Base-by-base conservation (phyloP, 108 stramenopile genomes). In the Cylindrotheca closterium region DNA sequence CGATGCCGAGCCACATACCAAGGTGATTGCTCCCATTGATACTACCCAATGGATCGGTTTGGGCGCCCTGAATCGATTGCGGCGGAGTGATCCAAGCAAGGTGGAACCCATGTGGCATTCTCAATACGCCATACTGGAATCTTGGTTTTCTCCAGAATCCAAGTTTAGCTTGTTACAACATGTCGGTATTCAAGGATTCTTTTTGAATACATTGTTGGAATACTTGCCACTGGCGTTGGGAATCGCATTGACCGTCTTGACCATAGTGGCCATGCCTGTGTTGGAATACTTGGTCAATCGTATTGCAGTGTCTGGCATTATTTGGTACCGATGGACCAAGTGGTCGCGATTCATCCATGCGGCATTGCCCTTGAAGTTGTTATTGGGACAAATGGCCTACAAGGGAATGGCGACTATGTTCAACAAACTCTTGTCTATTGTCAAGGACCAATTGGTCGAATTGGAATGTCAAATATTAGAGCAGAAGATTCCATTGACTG, bases 41-140 rank as follows among this genome's bases (percentile, higher is more conserved):
- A 80, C 81, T 0, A 63, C 51, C 26, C 73, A 89, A 63, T 94
- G 86, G 84, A 92, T 94, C 32, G 78, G 85, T 15, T 65, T 94
- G 3, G 42, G 70, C 5, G 74, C 88, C 18, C 58, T 94, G 55
- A 94, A 92, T 72, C 81, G 87, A 50, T 71, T 92, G 47, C 84
- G 93, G 17, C 81, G 93, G 1, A 85, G 75, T 0, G 93, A 94
- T 78, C 86, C 88, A 17, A 73, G 86, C 65, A 94, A 94, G 62
- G 90, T 94, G 3, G 90, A 94, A 67, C 83, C 87, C 27, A 89
- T 94, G 87, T 94, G 93, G 93, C 87, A 88, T 63, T 77, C 76
- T 21, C 72, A 81, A 55, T 94, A 91, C 63, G 70, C 83, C 24
- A 85, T 94, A 28, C 55, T 87, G 47, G 42, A 53, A 18, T 69